Evolutionary conservation across 1,284 basidiomycete genomes (phyloP).

Genomic region (Flammula alnicola): DNA sequence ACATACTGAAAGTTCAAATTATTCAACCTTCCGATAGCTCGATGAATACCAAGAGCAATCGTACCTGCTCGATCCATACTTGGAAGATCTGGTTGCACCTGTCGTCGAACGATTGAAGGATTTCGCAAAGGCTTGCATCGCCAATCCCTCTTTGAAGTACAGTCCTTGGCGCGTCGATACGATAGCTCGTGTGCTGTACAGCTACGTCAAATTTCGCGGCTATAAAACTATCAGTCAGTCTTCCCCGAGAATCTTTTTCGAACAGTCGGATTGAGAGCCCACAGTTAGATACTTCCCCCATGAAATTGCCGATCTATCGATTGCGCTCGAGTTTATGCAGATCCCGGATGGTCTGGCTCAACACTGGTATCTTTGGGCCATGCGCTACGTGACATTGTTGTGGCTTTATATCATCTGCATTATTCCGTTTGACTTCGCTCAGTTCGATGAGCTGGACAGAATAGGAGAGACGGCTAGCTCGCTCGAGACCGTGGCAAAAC

Average conservation of each 20-base stretch:
- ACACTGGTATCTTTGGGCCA: slow-evolving; percentile 67
- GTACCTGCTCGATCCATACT: slow-evolving; percentile 93
- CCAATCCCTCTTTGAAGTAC: slow-evolving; percentile 36
- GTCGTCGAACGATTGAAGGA: slow-evolving; percentile 70
- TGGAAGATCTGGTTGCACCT: slow-evolving; percentile 84
- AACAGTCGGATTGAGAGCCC: slow-evolving; percentile 23
- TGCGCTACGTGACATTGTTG: slow-evolving; percentile 85
- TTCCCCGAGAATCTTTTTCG: slow-evolving; percentile 7
- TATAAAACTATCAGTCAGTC: slow-evolving; percentile 90
- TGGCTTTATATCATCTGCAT: slow-evolving; percentile 96
- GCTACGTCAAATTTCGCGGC: slow-evolving; percentile 89
- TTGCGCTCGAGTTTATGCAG: slow-evolving; percentile 73
- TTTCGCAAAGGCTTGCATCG: slow-evolving; percentile 55
- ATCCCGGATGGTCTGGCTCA: slow-evolving; percentile 50
- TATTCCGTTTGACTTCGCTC: slow-evolving; percentile 90
- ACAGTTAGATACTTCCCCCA: slow-evolving; percentile 92
- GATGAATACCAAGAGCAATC: slow-evolving; percentile 93
- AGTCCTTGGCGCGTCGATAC: slow-evolving; percentile 51
- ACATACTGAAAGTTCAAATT: neutral
- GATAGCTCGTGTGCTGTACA: slow-evolving; percentile 75
- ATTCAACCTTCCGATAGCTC: slow-evolving; percentile 57
- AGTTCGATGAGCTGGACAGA: slow-evolving; percentile 70
- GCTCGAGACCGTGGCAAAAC: slow-evolving; percentile 66
- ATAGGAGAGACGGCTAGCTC: slow-evolving; percentile 53
- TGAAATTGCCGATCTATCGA: slow-evolving; percentile 79